Evolutionary conservation across 257 asterid genomes (phyloP), one percentile per base, ranked within the genome.

Genomic region (Solanum pinnatisectum): DNA sequence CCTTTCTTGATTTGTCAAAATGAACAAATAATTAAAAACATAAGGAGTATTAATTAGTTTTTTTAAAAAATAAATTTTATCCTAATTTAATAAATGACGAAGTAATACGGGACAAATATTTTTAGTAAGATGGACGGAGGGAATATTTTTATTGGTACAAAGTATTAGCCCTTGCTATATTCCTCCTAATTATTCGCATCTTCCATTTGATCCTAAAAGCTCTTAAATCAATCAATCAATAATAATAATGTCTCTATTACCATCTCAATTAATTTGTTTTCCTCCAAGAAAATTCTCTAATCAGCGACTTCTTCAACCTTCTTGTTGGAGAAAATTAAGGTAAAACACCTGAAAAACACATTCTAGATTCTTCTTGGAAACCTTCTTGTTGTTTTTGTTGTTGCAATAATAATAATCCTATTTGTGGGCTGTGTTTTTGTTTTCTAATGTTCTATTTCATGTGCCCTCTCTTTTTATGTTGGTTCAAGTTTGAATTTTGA

Each of bases 121-220:
- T 52, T 56, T 56, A 18, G 1, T 56, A 16, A 16, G 56, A 6
- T 6, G 9, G 23, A 18, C 1, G 2, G 10, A 44, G 0, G 22
- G n/a, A 56, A 6, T 56, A 56, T 18, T 56, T 56, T 56, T 56
- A 18, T 56, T 56, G 65, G n/a, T 56, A 56, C 6, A 23, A 23
- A 23, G 71, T 10, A 63, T 10, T 49, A 60, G 30, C 18, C 10
- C 12, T 82, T 16, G 11, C 20, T 82, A 30, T 82, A 46, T 82
- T 49, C 85, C 22, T 82, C 85, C 85, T 82, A 49, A 30, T 82
- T 82, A 82, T 82, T 82, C 85, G 85, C 85, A 82, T 82, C 85
- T 82, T 82, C 44, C 20, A 9, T 4, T 14, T 25, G 39, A 79
- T 77, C 15, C 15, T 4, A 77, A 46, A 14, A 56, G 13, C 84